Evolutionary conservation across 1,284 basidiomycete species (phyloP), one percentile per base, ranked within the genome.

Genomic region (Heterobasidion occidentale): DNA sequence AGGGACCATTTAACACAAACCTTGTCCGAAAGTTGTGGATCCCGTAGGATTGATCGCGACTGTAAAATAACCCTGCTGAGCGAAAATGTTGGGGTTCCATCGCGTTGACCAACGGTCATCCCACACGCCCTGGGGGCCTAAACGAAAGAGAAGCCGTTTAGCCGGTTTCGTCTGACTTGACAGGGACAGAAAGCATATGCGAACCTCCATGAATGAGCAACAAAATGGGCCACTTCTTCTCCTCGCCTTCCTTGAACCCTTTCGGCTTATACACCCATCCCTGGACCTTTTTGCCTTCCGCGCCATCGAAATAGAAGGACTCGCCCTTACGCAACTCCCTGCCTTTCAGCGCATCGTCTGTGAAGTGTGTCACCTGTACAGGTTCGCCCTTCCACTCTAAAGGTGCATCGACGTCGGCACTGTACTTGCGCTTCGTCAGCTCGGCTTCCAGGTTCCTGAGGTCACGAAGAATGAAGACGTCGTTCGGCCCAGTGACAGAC

Each of bases 41-140:
- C 92, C 93, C 1, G 92, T 93, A 2, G 92, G 92, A 67, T 97
- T 97, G 63, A 94, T 87, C 19, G 86, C 79, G 35, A 95, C 77
- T 14, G 84, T 81, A 63, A 94, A 85, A 69, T 95, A 96, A 0
- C 93, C 92, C 65, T 92, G 90, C 64, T 83, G 83, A 8, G 88
- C 80, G 62, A 90, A 91, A 7, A 89, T 86, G 62, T 92, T 90
- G 0, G 85, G 88, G 70, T 96, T 96, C 92, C 93, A 97, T 51
- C 92, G 75, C 36, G 84, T 91, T 2, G 83, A 87, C 91, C 92
- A 93, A 58, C 80, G 74, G 65, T 93, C 91, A 61, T 83, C 80
- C 91, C 90, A 94, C 58, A 85, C 88, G 45, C 83, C 74, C 71
- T 92, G 85, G 2, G 90, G 90, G 14, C 89, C 86, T 77, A 62